Percentiles rank a stretch among this genome's conserved stretches.
Conservation (phyloP, 441 rosid genomes). For the Pelargonium fulgidum region DNA sequence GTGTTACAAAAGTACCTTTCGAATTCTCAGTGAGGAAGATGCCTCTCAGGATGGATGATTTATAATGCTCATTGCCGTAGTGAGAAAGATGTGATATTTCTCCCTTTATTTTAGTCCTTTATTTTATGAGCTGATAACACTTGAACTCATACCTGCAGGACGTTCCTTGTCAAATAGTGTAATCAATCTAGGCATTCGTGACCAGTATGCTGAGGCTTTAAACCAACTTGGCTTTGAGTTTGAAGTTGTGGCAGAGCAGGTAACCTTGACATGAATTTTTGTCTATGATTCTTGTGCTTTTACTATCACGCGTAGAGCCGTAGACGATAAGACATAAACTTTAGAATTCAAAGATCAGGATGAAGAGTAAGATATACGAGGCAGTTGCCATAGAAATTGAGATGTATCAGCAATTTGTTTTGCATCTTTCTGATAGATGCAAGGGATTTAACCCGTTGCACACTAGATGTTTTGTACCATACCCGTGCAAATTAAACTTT, state of each 20-base stretch:
- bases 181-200: constrained; percentile 45
- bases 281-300: constrained; percentile 5
- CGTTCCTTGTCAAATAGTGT: constrained; percentile 47
- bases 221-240: constrained; percentile 49
- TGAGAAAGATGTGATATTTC: neutral
- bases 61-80: no score
- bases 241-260: constrained; percentile 56
- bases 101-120: neutral
- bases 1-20: no score
- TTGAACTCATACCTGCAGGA: constrained; percentile 26
- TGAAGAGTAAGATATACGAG: neutral
- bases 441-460: neutral
- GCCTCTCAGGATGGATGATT: no score
- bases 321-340: neutral
- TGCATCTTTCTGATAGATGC: constrained; percentile 2
- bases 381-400: constrained; percentile 4
- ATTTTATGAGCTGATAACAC: constrained; percentile 11
- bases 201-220: constrained; percentile 43
- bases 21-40: no score
- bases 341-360: neutral
- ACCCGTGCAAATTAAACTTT: neutral
- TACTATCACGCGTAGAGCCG: neutral
- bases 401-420: constrained; percentile 1
- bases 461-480: neutral
- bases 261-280: constrained; percentile 10